These are phyloP conservation scores for Pistacia integerrima DNA, from an alignment of 345 rosid species.

Conservation along the genomic window DNA sequence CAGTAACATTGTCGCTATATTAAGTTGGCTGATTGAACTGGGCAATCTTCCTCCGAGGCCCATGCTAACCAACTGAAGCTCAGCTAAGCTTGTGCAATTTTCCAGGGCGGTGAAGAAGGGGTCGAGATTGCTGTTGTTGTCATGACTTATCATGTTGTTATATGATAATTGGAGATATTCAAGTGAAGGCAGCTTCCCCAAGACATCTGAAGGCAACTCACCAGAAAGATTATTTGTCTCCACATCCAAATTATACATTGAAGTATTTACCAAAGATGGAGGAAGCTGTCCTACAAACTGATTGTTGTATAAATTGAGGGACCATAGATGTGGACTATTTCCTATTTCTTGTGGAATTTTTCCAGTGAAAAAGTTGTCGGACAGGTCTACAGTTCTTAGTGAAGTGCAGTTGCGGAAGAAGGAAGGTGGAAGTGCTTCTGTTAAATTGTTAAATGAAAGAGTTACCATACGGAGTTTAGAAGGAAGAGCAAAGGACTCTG, in stretches of 20 bases:
- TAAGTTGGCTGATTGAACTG: conserved; percentile 35
- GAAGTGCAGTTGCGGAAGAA: conserved; percentile 51
- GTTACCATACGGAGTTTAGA: conserved; percentile 27
- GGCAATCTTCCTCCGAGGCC: conserved; percentile 54
- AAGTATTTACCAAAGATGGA: conserved; percentile 37
- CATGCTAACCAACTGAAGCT: conserved; percentile 51
- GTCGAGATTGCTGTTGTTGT: conserved; percentile 44
- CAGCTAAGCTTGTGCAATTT: conserved; percentile 43
- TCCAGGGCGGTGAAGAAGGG: conserved; percentile 44
- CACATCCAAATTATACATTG: conserved; percentile 35
- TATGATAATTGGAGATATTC: conserved; percentile 43
- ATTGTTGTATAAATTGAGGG: conserved; percentile 43
- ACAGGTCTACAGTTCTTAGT: conserved; percentile 41
- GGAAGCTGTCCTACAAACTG: conserved; percentile 44
- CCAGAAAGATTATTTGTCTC: conserved; percentile 44
- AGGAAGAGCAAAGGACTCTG: conserved; percentile 35
- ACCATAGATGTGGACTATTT: conserved; percentile 33
- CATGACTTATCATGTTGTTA: conserved; percentile 45
- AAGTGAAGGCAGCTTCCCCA: conserved; percentile 30
- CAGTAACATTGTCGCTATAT: conserved; percentile 30
- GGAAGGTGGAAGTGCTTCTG: conserved; percentile 39
- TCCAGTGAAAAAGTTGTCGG: conserved; percentile 40
- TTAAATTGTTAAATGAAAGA: conserved; percentile 30
- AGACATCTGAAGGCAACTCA: conserved; percentile 45
- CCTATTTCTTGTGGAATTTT: conserved; percentile 54